Evolutionary conservation across 768 basidiomycete species (phyloP).

Genomic region (Boletus edulis): DNA sequence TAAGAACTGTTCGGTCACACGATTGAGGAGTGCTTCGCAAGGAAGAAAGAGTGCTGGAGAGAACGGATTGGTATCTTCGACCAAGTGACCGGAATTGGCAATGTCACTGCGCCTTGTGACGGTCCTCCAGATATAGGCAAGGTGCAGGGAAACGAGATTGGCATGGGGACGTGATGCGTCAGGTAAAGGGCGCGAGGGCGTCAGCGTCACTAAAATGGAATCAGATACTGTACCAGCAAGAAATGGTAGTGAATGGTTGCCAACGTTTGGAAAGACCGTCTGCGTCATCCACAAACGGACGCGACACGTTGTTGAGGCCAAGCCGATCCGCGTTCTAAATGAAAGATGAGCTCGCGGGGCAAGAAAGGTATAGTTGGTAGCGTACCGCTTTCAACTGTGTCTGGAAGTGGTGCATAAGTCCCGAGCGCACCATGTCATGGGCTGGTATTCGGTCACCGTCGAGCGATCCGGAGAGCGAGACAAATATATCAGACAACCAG

Average conservation of each 20-base stretch:
- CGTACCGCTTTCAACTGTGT: slow-evolving; percentile 51
- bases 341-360: slow-evolving; percentile 10
- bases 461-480: slow-evolving; percentile 54
- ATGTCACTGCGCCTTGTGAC: slow-evolving; percentile 3
- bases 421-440: slow-evolving; percentile 45
- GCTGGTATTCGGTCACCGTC: slow-evolving; percentile 42
- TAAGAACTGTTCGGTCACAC: slow-evolving; percentile 52
- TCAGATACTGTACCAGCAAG: slow-evolving; percentile 3
- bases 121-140: slow-evolving; percentile 41
- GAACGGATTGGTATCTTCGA: slow-evolving; percentile 47
- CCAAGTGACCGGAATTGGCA: slow-evolving; percentile 25
- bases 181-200: slow-evolving; percentile 36
- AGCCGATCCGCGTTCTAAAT: slow-evolving; percentile 58
- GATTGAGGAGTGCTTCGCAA: slow-evolving; percentile 48
- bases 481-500: slow-evolving; percentile 45
- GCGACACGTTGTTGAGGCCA: slow-evolving; percentile 58
- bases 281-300: slow-evolving; percentile 44
- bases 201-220: slow-evolving; percentile 36
- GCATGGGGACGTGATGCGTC: slow-evolving; percentile 25
- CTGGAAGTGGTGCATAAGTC: slow-evolving; percentile 47
- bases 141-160: slow-evolving; percentile 37
- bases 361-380: background rate
- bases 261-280: slow-evolving; percentile 43
- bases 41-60: slow-evolving; percentile 54
- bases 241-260: background rate